Percentiles rank a stretch among this genome's conserved stretches.
These are phyloP conservation scores for Penicillium diatomitis DNA, from an alignment of 495 filamentous ascomycete species.

Conservation along the genomic window DNA sequence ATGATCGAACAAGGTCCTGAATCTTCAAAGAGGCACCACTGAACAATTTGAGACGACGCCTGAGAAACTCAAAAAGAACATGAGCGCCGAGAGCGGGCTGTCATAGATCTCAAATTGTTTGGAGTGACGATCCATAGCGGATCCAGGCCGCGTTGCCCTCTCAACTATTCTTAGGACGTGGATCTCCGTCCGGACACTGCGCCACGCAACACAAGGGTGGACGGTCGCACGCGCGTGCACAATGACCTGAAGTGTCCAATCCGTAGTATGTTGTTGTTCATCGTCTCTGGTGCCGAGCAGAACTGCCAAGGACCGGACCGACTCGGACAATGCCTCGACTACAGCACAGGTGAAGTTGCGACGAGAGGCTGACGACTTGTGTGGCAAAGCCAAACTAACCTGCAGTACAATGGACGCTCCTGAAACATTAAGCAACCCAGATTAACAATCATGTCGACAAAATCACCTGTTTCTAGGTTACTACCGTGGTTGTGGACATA, in stretches of 20 bases:
- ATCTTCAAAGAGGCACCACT: background rate
- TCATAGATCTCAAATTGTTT: slow-evolving; percentile 9
- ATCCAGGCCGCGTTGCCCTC: slow-evolving; percentile 28
- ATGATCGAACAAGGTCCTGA: background rate
- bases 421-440: too few species aligned
- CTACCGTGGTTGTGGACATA: too few species aligned
- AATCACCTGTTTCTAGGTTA: too few species aligned
- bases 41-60: background rate
- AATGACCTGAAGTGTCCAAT: background rate
- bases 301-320: too few species aligned
- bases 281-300: too few species aligned
- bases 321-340: background rate
- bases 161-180: slow-evolving; percentile 30
- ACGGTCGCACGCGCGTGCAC: background rate
- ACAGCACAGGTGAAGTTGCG: background rate
- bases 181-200: slow-evolving; percentile 2
- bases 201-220: slow-evolving; percentile 3
- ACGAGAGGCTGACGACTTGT: background rate
- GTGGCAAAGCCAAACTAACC: background rate
- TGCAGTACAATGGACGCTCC: too few species aligned
- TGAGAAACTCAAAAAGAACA: background rate
- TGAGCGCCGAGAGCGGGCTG: slow-evolving; percentile 1
- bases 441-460: too few species aligned
- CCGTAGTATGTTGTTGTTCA: too few species aligned
- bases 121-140: slow-evolving; percentile 11